Evolutionary conservation across 306 rosid species (phyloP).

Genomic region (Vigna nakashimae): DNA sequence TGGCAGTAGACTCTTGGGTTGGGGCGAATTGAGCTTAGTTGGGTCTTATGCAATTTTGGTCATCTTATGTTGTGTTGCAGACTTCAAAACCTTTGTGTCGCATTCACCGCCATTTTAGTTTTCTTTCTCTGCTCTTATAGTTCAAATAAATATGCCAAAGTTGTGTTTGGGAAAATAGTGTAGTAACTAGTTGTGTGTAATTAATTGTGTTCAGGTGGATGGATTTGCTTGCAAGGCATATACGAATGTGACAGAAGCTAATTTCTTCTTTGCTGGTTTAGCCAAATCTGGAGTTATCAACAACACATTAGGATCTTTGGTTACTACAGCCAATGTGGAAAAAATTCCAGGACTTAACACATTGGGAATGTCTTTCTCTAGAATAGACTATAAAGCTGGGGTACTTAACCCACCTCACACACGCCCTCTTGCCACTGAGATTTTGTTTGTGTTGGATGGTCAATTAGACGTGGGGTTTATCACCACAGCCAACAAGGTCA

Average conservation of each 20-base stretch:
- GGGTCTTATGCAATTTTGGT: constrained; percentile 25
- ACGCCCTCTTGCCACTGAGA: constrained; percentile 63
- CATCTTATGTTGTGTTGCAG: constrained; percentile 43
- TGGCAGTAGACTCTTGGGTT: too few relatives aligned
- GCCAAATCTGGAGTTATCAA: too few relatives aligned
- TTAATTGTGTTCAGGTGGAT: too few relatives aligned
- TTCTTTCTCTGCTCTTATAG: background rate
- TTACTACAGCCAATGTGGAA: too few relatives aligned
- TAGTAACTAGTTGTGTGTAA: background rate
- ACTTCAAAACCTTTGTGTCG: constrained; percentile 67
- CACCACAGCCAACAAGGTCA: constrained; percentile 54
- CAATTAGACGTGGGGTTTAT: constrained; percentile 57
- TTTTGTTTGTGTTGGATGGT: constrained; percentile 59
- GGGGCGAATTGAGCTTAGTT: too few relatives aligned
- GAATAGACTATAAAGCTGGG: constrained; percentile 21
- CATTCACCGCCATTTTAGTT: constrained; percentile 11
- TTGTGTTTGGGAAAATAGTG: background rate
- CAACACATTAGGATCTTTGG: too few relatives aligned
- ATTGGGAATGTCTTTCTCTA: too few relatives aligned
- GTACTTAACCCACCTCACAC: constrained; percentile 73
- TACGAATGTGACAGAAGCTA: too few relatives aligned
- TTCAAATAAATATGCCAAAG: background rate
- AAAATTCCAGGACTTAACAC: too few relatives aligned
- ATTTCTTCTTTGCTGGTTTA: too few relatives aligned
- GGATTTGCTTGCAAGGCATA: too few relatives aligned